Percentiles rank a stretch among this genome's conserved stretches.
Evolutionary conservation across 352 stramenopile genomes (phyloP).

Genomic region (Phytopythium sindhum): DNA sequence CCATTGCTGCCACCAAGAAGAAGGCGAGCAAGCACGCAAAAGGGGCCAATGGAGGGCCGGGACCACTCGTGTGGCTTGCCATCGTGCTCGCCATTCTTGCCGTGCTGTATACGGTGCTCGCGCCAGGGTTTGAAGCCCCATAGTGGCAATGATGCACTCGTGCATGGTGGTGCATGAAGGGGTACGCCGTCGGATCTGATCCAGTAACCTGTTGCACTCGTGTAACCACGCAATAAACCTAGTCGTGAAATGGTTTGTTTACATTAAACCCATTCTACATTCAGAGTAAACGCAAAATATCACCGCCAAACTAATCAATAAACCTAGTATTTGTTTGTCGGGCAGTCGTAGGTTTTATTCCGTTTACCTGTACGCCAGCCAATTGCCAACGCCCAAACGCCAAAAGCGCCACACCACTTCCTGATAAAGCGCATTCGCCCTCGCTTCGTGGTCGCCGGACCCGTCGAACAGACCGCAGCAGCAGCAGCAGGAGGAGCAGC

Average conservation of each 20-base stretch:
- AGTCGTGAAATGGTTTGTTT: not conserved
- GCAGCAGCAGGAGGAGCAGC: not conserved
- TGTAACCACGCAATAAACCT: constrained; percentile 1
- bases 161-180: not conserved
- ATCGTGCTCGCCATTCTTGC: constrained; percentile 40
- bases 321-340: not conserved
- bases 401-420: not conserved
- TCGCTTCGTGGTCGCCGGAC: not conserved
- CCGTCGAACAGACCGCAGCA: not conserved
- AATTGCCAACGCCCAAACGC: not conserved
- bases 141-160: not conserved
- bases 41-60: constrained; percentile 17
- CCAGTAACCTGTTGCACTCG: not conserved
- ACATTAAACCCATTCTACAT: too few species aligned
- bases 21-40: constrained; percentile 42
- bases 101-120: constrained; percentile 12
- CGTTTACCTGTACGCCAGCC: not conserved
- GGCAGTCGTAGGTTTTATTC: not conserved
- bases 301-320: not conserved
- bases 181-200: not conserved
- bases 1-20: constrained; percentile 71
- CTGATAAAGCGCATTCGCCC: not conserved
- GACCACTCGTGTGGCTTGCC: constrained; percentile 34
- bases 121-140: not conserved
- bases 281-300: not conserved